phyloP scores from a whole-genome alignment of 1,284 basidiomycete genomes.

The Pascua sp. region DNA sequence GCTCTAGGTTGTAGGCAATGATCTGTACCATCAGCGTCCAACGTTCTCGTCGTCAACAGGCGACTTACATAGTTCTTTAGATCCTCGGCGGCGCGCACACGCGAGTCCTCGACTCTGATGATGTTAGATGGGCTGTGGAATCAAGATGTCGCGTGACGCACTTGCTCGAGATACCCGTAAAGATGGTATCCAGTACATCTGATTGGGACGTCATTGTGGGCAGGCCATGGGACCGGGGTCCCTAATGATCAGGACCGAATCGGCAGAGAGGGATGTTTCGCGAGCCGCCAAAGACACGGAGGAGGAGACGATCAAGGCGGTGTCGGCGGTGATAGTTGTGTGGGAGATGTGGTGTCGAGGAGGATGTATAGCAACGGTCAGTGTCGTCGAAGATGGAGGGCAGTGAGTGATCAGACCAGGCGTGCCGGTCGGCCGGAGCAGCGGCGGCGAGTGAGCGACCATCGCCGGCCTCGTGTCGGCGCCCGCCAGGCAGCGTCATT shows the following conservation, averaged over 20 bases:
- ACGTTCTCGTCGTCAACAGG: neutral
- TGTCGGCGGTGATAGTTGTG: neutral
- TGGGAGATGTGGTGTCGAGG: slow-evolving; percentile 6
- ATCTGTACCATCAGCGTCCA: slow-evolving; percentile 19
- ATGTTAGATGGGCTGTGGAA: too few species aligned
- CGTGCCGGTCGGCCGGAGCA: too few species aligned
- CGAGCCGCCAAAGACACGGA: too few species aligned
- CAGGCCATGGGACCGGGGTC: slow-evolving; percentile 11
- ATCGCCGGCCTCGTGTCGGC: too few species aligned
- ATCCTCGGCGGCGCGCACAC: slow-evolving; percentile 23
- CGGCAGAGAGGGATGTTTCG: neutral
- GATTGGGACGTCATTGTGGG: slow-evolving; percentile 38
- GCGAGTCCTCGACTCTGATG: slow-evolving; percentile 15
- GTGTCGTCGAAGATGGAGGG: neutral
- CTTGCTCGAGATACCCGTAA: slow-evolving; percentile 37
- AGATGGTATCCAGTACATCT: slow-evolving; percentile 45
- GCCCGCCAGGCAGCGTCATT: too few species aligned
- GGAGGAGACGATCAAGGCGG: neutral
- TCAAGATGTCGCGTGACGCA: slow-evolving; percentile 10
- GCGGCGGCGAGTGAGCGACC: too few species aligned
- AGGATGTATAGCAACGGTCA: neutral
- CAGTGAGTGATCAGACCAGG: neutral
- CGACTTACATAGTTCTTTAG: slow-evolving; percentile 32
- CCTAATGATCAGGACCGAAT: too few species aligned
- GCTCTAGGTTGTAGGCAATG: slow-evolving; percentile 40